Conservation (phyloP, 768 basidiomycete genomes). For the Boletus sp. region DNA sequence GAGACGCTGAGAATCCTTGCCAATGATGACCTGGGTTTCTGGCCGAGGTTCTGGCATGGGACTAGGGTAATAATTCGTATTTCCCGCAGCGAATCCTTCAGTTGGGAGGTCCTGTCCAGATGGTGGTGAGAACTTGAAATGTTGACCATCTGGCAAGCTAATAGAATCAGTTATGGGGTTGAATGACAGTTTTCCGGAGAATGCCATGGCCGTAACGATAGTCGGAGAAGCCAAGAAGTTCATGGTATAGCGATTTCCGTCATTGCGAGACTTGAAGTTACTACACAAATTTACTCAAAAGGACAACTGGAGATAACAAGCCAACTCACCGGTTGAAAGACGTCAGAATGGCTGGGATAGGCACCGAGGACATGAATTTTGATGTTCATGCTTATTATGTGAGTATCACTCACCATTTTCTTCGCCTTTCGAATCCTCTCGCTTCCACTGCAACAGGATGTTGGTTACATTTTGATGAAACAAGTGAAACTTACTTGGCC, state of each 20-base stretch:
- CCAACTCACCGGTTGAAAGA: conserved; percentile 86
- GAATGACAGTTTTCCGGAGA: conserved; percentile 90
- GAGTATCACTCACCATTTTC: conserved; percentile 69
- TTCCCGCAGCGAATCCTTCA: conserved; percentile 76
- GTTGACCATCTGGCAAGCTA: conserved; percentile 62
- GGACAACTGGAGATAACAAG: neutral
- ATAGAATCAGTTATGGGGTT: conserved; percentile 85
- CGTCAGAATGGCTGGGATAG: conserved; percentile 77
- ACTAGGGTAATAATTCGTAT: conserved; percentile 72
- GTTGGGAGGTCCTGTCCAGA: conserved; percentile 80
- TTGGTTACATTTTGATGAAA: conserved; percentile 3
- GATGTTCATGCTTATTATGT: neutral
- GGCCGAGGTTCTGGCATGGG: conserved; percentile 74
- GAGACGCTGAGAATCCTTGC: conserved; percentile 75
- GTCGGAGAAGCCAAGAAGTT: conserved; percentile 98
- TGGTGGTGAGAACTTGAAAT: conserved; percentile 85
- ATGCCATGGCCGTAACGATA: conserved; percentile 96
- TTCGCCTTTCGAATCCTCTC: conserved; percentile 81
- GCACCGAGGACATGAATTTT: conserved; percentile 3
- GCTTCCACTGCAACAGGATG: conserved; percentile 71
- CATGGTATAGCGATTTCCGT: conserved; percentile 92
- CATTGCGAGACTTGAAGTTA: conserved; percentile 93
- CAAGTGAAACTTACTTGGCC: conserved; percentile 62
- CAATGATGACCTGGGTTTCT: conserved; percentile 74
- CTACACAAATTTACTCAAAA: conserved; percentile 27